These are phyloP conservation scores for Candida taoyuanica DNA, from an alignment of 805 yeast species.

Conservation along the genomic window DNA sequence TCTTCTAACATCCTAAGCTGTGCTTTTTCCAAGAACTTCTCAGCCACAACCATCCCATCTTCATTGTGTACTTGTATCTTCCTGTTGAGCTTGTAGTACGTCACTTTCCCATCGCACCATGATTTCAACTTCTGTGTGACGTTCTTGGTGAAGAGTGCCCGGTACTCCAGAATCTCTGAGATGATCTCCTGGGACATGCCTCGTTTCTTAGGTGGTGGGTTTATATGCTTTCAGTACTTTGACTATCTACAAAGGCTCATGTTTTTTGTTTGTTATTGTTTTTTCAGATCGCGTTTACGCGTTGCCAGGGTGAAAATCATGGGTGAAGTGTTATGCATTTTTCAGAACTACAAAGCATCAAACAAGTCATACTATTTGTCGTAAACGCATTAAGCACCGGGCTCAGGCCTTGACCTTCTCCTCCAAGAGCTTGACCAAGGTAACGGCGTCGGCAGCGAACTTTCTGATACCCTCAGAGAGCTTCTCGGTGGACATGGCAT, in stretches of 20 bases:
- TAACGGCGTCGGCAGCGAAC: constrained; percentile 88
- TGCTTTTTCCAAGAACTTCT: constrained; percentile 15
- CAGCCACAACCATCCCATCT: constrained; percentile 15
- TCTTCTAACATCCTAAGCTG: constrained; percentile 2
- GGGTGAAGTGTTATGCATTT: too few species aligned
- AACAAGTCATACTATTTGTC: too few species aligned
- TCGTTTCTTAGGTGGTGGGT: too few species aligned
- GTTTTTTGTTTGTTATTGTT: neutral
- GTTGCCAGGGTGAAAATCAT: too few species aligned
- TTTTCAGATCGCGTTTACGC: too few species aligned
- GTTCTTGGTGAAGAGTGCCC: constrained; percentile 20
- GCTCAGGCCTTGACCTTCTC: constrained; percentile 42
- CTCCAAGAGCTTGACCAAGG: constrained; percentile 66
- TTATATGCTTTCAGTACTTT: too few species aligned
- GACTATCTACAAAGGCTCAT: too few species aligned
- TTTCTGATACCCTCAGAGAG: constrained; percentile 96
- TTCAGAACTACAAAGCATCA: too few species aligned
- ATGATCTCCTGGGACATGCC: constrained; percentile 23
- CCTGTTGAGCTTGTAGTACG: constrained; percentile 20
- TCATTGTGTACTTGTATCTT: constrained; percentile 19
- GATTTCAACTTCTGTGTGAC: constrained; percentile 20
- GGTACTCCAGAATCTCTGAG: constrained; percentile 22
- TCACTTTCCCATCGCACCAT: constrained; percentile 25
- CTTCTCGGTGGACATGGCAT: constrained; percentile 98
- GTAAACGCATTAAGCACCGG: too few species aligned